Evolutionary conservation across 768 basidiomycete species (phyloP).

Genomic region (Tulasnella sp.): DNA sequence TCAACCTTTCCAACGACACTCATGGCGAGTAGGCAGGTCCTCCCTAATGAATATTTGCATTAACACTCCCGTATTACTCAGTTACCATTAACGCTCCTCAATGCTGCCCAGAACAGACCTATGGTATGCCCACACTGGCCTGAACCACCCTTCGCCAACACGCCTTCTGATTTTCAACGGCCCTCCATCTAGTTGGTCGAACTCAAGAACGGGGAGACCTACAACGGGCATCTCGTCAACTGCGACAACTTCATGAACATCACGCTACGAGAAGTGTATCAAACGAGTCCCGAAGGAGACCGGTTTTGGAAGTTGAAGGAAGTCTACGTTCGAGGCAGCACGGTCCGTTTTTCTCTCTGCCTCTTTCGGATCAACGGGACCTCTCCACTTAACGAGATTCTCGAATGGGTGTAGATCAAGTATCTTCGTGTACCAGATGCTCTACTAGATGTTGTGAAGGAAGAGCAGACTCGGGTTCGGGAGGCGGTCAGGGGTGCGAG

Average conservation of each 20-base stretch:
- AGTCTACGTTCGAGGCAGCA: constrained; percentile 92
- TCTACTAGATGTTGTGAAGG: constrained; percentile 80
- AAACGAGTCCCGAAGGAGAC: constrained; percentile 90
- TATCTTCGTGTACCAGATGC: constrained; percentile 91
- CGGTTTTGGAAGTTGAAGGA: constrained; percentile 97
- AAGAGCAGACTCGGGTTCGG: constrained; percentile 78
- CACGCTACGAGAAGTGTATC: constrained; percentile 92
- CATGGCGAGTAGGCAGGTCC: background rate
- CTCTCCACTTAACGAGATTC: too few relatives aligned
- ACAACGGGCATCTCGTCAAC: constrained; percentile 97
- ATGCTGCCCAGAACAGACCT: constrained; percentile 96
- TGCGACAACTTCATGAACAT: constrained; percentile 99
- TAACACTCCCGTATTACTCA: constrained; percentile 23
- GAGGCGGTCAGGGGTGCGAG: constrained; percentile 54
- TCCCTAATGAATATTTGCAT: too few relatives aligned
- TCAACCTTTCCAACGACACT: background rate
- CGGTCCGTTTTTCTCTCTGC: too few relatives aligned
- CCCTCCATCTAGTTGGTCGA: constrained; percentile 71
- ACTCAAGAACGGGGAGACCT: constrained; percentile 95
- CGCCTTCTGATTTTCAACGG: background rate
- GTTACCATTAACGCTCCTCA: constrained; percentile 94
- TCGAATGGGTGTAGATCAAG: constrained; percentile 91
- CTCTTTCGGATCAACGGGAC: too few relatives aligned
- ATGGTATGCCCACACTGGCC: constrained; percentile 48
- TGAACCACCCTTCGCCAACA: constrained; percentile 5